These are phyloP conservation scores for Komagataella ulmi DNA, from an alignment of 805 yeast genomes.

Conservation along the genomic window DNA sequence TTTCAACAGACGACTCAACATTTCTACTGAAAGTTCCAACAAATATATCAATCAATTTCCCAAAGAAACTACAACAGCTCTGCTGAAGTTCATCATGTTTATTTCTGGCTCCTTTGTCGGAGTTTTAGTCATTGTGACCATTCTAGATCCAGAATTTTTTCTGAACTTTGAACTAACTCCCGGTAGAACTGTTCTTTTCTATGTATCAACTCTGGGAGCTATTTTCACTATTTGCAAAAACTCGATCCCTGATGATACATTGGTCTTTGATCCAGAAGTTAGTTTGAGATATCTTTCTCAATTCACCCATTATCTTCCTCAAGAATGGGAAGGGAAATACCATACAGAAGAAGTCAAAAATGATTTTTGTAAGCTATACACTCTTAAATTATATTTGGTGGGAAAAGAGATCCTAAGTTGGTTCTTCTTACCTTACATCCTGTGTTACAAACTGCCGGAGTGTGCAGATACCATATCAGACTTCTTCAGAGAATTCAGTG, in stretches of 20 bases:
- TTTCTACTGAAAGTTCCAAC: slow-evolving; percentile 70
- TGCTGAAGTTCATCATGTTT: slow-evolving; percentile 53
- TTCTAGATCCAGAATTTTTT: slow-evolving; percentile 83
- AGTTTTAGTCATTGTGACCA: slow-evolving; percentile 61
- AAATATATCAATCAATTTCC: slow-evolving; percentile 88
- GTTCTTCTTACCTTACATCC: slow-evolving; percentile 75
- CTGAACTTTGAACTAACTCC: slow-evolving; percentile 79
- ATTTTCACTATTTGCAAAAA: slow-evolving; percentile 74
- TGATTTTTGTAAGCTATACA: slow-evolving; percentile 71
- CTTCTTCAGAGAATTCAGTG: slow-evolving; percentile 79
- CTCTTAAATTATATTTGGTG: slow-evolving; percentile 57
- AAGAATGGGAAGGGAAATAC: slow-evolving; percentile 71
- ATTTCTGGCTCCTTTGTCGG: slow-evolving; percentile 85
- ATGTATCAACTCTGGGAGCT: slow-evolving; percentile 80
- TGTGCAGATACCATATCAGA: slow-evolving; percentile 70
- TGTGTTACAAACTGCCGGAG: slow-evolving; percentile 72
- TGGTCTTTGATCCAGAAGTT: slow-evolving; percentile 89
- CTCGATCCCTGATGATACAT: slow-evolving; percentile 43
- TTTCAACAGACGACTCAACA: slow-evolving; percentile 63
- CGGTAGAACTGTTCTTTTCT: slow-evolving; percentile 73
- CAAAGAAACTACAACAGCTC: slow-evolving; percentile 47
- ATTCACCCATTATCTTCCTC: slow-evolving; percentile 84
- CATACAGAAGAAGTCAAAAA: slow-evolving; percentile 77
- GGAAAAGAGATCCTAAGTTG: slow-evolving; percentile 72
- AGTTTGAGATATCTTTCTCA: slow-evolving; percentile 69